Percentiles rank a stretch among this genome's conserved stretches.
Conservation (phyloP, 257 asterid species). For the Forsythia viridissima region DNA sequence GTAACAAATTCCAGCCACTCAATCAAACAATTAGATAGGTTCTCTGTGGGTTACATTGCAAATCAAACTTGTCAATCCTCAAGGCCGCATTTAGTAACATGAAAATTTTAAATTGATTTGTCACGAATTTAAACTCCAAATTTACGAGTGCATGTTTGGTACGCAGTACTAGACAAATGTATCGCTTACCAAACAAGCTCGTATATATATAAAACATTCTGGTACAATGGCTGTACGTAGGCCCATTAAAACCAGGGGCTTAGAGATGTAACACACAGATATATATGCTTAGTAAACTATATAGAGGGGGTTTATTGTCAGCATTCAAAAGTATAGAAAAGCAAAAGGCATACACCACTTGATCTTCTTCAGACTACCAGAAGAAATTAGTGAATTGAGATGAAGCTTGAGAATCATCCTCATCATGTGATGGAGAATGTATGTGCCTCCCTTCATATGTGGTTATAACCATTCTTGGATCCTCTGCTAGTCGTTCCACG, state of each 20-base stretch:
- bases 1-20: neutral
- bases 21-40: neutral
- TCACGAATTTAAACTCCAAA: neutral
- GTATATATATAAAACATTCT: neutral
- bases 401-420: conserved; percentile 61
- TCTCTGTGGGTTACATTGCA: neutral
- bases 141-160: neutral
- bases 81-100: neutral
- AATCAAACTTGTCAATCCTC: neutral
- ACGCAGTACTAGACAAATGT: neutral
- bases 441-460: conserved; percentile 92
- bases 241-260: conserved; percentile 39
- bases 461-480: conserved; percentile 95
- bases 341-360: neutral
- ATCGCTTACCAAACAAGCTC: neutral
- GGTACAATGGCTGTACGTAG: neutral
- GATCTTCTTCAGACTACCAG: conserved; percentile 46
- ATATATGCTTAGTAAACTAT: neutral
- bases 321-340: neutral
- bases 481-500: conserved; percentile 84
- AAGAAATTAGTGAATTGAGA: conserved; percentile 59
- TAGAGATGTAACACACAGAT: conserved; percentile 4
- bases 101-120: neutral
- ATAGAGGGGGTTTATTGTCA: conserved; percentile 13
- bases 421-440: conserved; percentile 80